Percentiles rank a stretch among this genome's conserved stretches.
phyloP scores from a whole-genome alignment of 305 asterid genomes.

The Fraxinus albicans region DNA sequence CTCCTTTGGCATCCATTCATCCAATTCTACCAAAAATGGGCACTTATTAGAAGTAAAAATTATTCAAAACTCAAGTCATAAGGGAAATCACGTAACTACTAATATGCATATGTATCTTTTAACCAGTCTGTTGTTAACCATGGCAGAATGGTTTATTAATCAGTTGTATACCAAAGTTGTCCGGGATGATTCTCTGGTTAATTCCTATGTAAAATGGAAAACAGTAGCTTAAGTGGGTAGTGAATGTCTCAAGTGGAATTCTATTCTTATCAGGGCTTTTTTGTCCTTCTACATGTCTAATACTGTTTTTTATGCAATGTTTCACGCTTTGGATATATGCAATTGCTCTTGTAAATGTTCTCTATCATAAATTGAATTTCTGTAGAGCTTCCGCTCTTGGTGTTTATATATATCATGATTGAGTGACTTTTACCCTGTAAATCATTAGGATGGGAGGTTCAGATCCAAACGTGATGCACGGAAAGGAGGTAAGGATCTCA shows the following conservation, averaged over 20 bases:
- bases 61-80: neutral
- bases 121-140: neutral
- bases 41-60: neutral
- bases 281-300: neutral
- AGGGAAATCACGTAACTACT: neutral
- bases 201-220: neutral
- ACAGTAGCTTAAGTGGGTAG: neutral
- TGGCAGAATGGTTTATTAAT: neutral
- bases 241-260: neutral
- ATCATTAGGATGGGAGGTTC: conserved; percentile 89
- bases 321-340: neutral
- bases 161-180: neutral
- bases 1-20: neutral
- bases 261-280: neutral
- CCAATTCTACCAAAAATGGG: neutral
- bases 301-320: neutral
- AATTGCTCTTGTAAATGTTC: neutral
- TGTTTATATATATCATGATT: conserved; percentile 25
- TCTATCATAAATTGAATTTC: conserved; percentile 12
- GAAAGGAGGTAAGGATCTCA: conserved; percentile 76
- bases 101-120: neutral
- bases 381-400: conserved; percentile 15
- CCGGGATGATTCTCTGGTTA: neutral
- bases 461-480: conserved; percentile 95
- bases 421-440: conserved; percentile 41